Base-by-base conservation (phyloP, 495 filamentous ascomycete species). In the Xylaria intraflava region DNA sequence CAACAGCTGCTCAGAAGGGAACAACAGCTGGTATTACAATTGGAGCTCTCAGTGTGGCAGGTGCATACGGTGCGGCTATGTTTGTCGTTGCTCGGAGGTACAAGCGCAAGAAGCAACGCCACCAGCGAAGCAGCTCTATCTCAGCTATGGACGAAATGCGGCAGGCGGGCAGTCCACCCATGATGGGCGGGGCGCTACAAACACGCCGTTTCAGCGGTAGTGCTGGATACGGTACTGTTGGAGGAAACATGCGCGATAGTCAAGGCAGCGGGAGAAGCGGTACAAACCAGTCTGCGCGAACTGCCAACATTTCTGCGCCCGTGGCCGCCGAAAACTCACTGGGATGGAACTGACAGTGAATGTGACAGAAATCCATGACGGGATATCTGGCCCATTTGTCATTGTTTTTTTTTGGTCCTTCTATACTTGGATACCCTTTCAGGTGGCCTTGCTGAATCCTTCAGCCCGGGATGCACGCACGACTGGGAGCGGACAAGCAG, bases 11-110 rank as follows among this genome's bases (percentile, higher is more conserved):
- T 22, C 81, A 89, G 46, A 80, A 79, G 46, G 81, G 82, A 49
- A 87, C 85, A 62, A 92, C 87, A n/a, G 86, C 89, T 43, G 90
- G 86, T 58, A 89, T 96, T 66, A 88, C 83, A 43, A 72, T 84
- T 42, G 88, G 85, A 60, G 85, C 88, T 47, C 81, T 90, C 27
- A 82, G 78, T 38, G 89, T 90, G 62, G 89, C 89, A 14, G 84
- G 85, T 41, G 87, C 85, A n/a, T 98, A 98, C 61, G 94, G 91
- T 65, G 92, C 88, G n/a, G 94, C 89, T 67, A 97, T 98, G 93
- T 94, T 97, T 72, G 86, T 91, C 66, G 81, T 97, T 58, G 93
- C 93, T 22, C 82, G 94, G 41, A 79, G 93, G 55, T 98, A 97
- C 80, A 90, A 89, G 77, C 86, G 86, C 72, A 86, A 85, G 74